A percentile compares a stretch with the other conserved stretches of the same genome.
These are phyloP conservation scores for Apiotrichum siamense DNA, from an alignment of 1,284 basidiomycete species.

Conservation along the genomic window DNA sequence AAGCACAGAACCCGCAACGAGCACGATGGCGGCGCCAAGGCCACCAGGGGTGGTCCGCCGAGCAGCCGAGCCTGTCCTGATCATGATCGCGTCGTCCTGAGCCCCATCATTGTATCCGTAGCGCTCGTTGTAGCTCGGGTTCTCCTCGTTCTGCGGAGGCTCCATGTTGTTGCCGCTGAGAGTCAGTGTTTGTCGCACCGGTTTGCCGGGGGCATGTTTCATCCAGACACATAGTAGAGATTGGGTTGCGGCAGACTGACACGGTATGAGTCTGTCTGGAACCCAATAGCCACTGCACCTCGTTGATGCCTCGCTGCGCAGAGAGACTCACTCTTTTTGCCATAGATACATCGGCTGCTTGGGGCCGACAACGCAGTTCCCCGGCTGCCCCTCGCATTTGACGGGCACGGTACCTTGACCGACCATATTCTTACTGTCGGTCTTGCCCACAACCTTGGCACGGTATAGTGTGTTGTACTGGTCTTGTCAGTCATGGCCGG, in stretches of 20 bases:
- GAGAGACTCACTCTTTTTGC: constrained; percentile 15
- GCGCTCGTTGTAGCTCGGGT: constrained; percentile 32
- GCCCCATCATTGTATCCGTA: constrained; percentile 31
- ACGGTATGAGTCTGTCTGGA: neutral
- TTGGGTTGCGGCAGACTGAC: neutral
- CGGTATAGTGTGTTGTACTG: constrained; percentile 68
- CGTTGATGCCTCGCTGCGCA: constrained; percentile 38
- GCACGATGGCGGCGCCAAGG: too few species aligned
- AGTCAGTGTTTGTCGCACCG: too few species aligned
- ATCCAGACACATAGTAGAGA: too few species aligned
- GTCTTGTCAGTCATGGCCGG: neutral
- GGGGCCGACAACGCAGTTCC: constrained; percentile 33
- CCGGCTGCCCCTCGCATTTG: constrained; percentile 31
- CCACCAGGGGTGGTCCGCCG: too few species aligned
- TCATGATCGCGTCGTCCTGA: constrained; percentile 23
- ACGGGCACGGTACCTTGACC: constrained; percentile 48
- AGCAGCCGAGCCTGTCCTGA: too few species aligned
- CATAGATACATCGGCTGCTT: constrained; percentile 20
- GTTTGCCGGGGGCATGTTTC: too few species aligned
- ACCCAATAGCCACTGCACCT: too few species aligned
- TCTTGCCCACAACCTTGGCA: constrained; percentile 57
- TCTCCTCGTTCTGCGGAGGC: constrained; percentile 18
- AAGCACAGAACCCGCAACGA: too few species aligned
- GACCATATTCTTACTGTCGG: constrained; percentile 16
- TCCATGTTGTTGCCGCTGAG: constrained; percentile 12